These are phyloP conservation scores for Paradendryphiella salina DNA, from an alignment of 2,329 filamentous ascomycete species.

Conservation along the genomic window DNA sequence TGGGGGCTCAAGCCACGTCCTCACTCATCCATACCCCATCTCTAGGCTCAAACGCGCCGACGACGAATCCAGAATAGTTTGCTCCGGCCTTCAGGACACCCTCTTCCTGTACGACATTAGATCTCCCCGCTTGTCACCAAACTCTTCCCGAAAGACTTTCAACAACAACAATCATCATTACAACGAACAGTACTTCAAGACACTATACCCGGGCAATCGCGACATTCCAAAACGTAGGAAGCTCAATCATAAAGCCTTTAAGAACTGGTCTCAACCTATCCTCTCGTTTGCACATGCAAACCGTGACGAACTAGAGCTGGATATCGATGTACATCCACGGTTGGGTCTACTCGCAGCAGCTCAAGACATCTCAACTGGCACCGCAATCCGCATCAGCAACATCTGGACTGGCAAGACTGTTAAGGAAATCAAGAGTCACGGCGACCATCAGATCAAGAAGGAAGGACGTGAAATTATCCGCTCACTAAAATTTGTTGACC, in stretches of 20 bases:
- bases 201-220: constrained; percentile 10
- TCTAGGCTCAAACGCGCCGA: constrained; percentile 32
- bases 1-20: constrained; percentile 26
- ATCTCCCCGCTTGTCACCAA: constrained; percentile 12
- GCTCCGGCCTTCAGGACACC: constrained; percentile 32
- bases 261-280: constrained; percentile 32
- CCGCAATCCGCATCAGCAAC: constrained; percentile 36
- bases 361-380: constrained; percentile 25
- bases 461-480: constrained; percentile 13
- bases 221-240: constrained; percentile 19
- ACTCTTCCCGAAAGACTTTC: not conserved
- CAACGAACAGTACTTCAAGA: constrained; percentile 21
- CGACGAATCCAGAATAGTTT: constrained; percentile 32
- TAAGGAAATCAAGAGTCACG: constrained; percentile 21
- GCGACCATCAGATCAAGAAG: not conserved
- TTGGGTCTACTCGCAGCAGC: constrained; percentile 42
- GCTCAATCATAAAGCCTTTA: constrained; percentile 11
- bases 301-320: constrained; percentile 29
- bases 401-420: constrained; percentile 39
- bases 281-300: constrained; percentile 36
- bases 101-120: constrained; percentile 43
- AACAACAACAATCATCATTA: constrained; percentile 17
- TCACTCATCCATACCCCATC: constrained; percentile 34
- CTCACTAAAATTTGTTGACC: constrained; percentile 38
- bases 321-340: constrained; percentile 34